Base-by-base conservation (phyloP, 2,329 filamentous ascomycete genomes). In the Penicillium sp. region DNA sequence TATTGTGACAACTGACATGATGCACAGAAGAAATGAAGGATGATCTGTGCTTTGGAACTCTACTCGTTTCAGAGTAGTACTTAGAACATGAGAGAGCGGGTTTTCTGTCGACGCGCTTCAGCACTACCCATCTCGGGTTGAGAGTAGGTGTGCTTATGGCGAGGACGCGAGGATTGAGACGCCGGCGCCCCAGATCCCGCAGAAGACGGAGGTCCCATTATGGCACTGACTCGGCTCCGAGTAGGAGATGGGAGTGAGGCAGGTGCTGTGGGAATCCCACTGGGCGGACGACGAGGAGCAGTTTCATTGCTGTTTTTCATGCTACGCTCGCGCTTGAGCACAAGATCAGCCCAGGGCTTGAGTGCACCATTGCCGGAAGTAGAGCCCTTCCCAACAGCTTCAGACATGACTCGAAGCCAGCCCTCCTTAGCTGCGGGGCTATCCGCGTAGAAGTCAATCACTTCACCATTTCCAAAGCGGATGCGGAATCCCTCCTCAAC, bases 401-500 rank as follows among this genome's bases (percentile, higher is more conserved):
- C 92, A 3, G 83, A 83, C 23, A 99, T 84, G 15, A 91, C 89
- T 72, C 87, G 87, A 89, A 99, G 94, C 94, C 94, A 99, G 53
- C 87, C 89, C 45, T 96, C 91, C 78, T 97, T 99, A 70, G 94
- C 89, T 39, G 85, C 85, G 2, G 87, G 84, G 33, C 86, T 92
- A 75, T 97, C 93, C 70, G 93, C 94, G 71, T 99, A 97, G 74
- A 97, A 97, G 79, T 97, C 93, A 71, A 99, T 99, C 62, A 96
- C 87, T 77, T 99, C 94, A 60, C 94, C 94, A 70, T 99, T 99
- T 72, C 91, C 95, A 77, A 99, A 99, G 57, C 93, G 91, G 72
- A 99, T 96, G 40, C 94, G 91, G 87, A 99, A 99, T 3, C 94
- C 94, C 73, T 99, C 94, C 75, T 99, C 94, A 52, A 99, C 93